Conservation (phyloP, 257 asterid genomes). For the Przewalskia tangutica region DNA sequence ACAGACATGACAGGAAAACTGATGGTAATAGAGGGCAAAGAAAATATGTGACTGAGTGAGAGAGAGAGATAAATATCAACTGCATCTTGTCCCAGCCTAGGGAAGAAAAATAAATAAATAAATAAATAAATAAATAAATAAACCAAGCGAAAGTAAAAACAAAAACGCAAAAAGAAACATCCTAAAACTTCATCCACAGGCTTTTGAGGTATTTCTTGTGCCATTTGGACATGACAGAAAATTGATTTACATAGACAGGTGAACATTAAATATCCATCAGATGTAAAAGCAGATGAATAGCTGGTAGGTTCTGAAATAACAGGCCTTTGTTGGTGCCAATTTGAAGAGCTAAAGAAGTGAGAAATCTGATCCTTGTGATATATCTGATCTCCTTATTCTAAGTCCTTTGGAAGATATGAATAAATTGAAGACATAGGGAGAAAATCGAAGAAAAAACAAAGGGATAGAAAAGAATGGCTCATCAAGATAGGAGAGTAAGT, state of each 20-base stretch:
- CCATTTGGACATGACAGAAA: not conserved
- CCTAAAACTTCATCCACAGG: not conserved
- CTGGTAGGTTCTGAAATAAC: not conserved
- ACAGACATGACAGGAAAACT: not conserved
- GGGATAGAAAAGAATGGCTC: not conserved
- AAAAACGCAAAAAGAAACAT: not conserved
- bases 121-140: not conserved
- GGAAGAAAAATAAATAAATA: not conserved
- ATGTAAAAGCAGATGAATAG: not conserved
- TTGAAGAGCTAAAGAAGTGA: slow-evolving; percentile 1
- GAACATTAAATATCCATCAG: not conserved
- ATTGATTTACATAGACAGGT: not conserved
- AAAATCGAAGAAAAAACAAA: not conserved
- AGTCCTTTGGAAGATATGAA: not conserved
- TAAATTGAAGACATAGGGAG: not conserved
- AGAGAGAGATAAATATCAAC: not conserved
- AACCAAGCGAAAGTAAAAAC: not conserved
- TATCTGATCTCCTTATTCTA: not conserved
- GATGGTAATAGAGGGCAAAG: not conserved
- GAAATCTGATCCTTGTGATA: not conserved
- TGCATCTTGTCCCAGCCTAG: not conserved
- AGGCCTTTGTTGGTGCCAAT: not conserved
- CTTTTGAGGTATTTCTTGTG: not conserved
- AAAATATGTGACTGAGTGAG: not conserved
- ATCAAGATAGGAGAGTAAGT: not conserved